Percentiles rank a stretch among this genome's conserved stretches.
These are phyloP conservation scores for Backusella luteola DNA, from an alignment of 192 early-diverging fungal species.

Conservation along the genomic window DNA sequence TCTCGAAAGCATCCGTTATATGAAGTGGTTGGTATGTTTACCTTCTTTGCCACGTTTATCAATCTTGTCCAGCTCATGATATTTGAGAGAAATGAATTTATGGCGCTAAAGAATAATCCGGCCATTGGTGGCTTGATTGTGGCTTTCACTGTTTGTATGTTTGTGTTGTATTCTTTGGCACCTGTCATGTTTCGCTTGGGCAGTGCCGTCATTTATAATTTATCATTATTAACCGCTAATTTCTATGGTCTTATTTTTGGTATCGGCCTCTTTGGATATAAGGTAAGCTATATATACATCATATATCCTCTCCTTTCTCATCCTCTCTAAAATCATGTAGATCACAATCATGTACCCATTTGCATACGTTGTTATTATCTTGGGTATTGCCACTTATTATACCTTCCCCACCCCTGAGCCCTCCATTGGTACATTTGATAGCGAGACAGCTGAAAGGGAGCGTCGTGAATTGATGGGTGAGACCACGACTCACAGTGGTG, in stretches of 20 bases:
- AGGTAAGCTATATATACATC: constrained; percentile 26
- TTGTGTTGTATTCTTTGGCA: constrained; percentile 65
- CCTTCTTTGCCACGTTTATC: constrained; percentile 71
- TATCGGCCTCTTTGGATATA: constrained; percentile 63
- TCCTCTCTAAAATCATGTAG: neutral
- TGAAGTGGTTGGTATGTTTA: constrained; percentile 73
- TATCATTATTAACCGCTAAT: constrained; percentile 76
- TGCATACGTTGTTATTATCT: constrained; percentile 64
- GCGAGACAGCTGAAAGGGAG: constrained; percentile 23
- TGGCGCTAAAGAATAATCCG: constrained; percentile 16
- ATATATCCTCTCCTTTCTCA: neutral
- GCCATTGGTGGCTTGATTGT: constrained; percentile 56
- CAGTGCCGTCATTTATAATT: constrained; percentile 75
- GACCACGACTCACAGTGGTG: neutral
- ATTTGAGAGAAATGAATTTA: constrained; percentile 60
- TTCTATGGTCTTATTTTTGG: constrained; percentile 80
- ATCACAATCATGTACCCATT: constrained; percentile 58
- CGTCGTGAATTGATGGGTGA: constrained; percentile 24
- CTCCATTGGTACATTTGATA: constrained; percentile 37
- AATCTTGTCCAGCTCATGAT: constrained; percentile 70
- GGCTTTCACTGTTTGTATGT: constrained; percentile 66
- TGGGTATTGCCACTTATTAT: constrained; percentile 69
- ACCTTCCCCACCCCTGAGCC: constrained; percentile 57
- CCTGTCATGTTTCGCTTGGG: constrained; percentile 72
- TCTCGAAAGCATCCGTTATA: constrained; percentile 72